Base-by-base conservation (phyloP, 1,284 basidiomycete genomes). In the Volvariella volvacea region DNA sequence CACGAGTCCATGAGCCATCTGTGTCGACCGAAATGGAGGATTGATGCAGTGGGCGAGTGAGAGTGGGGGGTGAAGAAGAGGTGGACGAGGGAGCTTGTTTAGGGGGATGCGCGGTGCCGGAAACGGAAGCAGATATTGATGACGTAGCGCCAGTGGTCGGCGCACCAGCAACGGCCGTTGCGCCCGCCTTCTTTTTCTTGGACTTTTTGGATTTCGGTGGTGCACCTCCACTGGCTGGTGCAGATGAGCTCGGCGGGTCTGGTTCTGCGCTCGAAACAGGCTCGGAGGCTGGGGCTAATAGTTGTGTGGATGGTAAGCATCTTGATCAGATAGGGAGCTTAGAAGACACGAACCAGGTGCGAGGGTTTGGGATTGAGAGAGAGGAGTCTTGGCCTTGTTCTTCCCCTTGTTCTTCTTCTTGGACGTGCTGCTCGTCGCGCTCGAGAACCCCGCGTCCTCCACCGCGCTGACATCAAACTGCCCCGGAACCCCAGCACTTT, bases 1-100 rank as follows among this genome's bases (percentile, higher is more conserved):
- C 67, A 45, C 74, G 76, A 15, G 78, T 82, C 79, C 79, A 81
- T 1, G 72, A 72, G 40, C 69, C 71, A 44, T 78, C 74, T 2
- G 68, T 70, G 47, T 70, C 65, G 33, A 66, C 54, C 9, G 63
- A 64, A 6, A 55, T 50, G 12, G 61, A 57, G n/a, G 58, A 55
- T 22, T 55, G 54, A 31, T 57, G 47, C 3, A 52, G 42, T 14
- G 53, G 40, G 19, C 47, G 31, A 2, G 51, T 43, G 17, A 50
- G 49, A 14, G 49, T 50, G 16, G 50, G 43, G 22, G 57, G 41
- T 17, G 57, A 52, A 3, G 60, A 45, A 0, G 48, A 21, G 16
- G 45, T 39, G 17, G 31, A 33, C 19, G 47, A 28, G 3, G 39
- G 17, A 17, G 37, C n/a, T 6, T 31, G 43, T 40, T 12, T 15